phyloP scores from a whole-genome alignment of 108 stramenopile genomes.

The Pseudonitzschia multistriata region DNA sequence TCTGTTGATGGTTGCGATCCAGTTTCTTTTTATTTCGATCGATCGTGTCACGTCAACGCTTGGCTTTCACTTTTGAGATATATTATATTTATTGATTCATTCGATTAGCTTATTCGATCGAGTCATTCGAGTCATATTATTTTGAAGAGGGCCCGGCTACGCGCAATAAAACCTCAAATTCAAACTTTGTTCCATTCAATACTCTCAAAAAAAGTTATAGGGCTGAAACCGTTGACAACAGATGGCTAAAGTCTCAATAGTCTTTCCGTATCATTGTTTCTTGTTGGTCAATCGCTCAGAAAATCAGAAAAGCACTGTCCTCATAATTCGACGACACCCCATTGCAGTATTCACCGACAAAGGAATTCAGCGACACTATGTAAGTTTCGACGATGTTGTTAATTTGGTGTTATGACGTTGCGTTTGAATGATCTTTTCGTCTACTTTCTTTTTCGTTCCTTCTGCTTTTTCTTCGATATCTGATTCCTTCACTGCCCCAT shows the following conservation, averaged over 20 bases:
- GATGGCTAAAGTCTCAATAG: background rate
- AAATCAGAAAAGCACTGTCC: background rate
- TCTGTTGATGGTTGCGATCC: no score
- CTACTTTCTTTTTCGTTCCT: background rate
- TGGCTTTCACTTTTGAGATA: no score
- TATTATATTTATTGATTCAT: no score
- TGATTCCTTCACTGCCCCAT: background rate
- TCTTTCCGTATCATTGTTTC: background rate
- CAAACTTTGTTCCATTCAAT: no score
- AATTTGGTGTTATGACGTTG: background rate
- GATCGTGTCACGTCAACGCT: no score
- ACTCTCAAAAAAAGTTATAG: background rate
- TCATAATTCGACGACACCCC: background rate
- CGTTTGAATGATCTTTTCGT: background rate
- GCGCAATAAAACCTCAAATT: conserved; percentile 1
- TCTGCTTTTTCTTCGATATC: background rate
- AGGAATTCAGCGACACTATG: background rate
- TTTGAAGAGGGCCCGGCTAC: background rate
- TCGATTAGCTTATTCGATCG: background rate
- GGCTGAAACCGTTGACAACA: conserved; percentile 3
- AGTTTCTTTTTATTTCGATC: no score
- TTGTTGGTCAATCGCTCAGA: background rate
- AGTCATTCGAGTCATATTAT: background rate
- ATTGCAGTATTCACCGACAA: background rate
- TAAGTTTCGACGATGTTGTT: background rate